Evolutionary conservation across 2,329 filamentous ascomycete species (phyloP).

Genomic region (Rhytidhysteron rufulum): DNA sequence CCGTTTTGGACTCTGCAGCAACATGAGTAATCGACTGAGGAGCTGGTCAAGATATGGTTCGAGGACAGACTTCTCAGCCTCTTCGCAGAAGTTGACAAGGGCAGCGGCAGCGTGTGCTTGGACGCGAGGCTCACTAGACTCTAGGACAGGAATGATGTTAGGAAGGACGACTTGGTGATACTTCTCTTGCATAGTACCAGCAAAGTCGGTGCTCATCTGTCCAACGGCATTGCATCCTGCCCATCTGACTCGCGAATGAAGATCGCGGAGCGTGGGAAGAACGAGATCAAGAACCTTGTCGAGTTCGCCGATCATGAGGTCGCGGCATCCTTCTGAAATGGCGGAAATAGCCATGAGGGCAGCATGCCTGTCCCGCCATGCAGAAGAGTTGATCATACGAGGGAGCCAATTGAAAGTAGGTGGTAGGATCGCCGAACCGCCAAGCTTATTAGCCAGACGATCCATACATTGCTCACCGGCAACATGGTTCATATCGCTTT

Average conservation of each 20-base stretch:
- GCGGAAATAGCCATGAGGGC: constrained; percentile 98
- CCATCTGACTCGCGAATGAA: constrained; percentile 92
- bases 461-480: constrained; percentile 99
- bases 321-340: constrained; percentile 94
- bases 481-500: constrained; percentile 95
- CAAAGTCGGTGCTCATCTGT: constrained; percentile 99
- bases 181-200: constrained; percentile 94
- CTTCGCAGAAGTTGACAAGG: constrained; percentile 97
- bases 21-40: constrained; percentile 76
- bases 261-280: constrained; percentile 83
- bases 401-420: constrained; percentile 97
- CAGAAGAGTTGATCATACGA: constrained; percentile 91
- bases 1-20: constrained; percentile 86
- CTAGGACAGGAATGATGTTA: constrained; percentile 87
- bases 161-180: constrained; percentile 85
- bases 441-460: constrained; percentile 91
- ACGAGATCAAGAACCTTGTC: constrained; percentile 92
- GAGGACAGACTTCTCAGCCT: constrained; percentile 86
- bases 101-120: constrained; percentile 98
- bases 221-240: constrained; percentile 97
- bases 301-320: constrained; percentile 91
- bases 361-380: constrained; percentile 93
- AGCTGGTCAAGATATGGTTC: constrained; percentile 92
- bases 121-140: constrained; percentile 86
- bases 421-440: constrained; percentile 84